Evolutionary conservation across 1,139 yeast genomes (phyloP).

Genomic region (Debaryomyces fabryi): DNA sequence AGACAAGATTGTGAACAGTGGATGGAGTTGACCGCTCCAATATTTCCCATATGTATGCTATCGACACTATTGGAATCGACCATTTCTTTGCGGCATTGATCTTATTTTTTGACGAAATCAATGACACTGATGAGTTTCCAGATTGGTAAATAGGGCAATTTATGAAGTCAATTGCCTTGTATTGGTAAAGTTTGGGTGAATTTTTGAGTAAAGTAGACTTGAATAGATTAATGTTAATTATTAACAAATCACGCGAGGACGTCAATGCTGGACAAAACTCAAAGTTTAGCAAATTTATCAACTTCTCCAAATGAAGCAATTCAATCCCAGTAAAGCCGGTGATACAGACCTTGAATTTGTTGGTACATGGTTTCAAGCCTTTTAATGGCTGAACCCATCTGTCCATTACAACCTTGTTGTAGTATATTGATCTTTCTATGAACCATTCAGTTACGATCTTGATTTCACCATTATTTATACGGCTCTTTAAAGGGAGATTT

Average conservation of each 20-base stretch:
- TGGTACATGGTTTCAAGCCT: slow-evolving; percentile 35
- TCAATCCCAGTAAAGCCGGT: slow-evolving; percentile 89
- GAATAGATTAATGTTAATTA: slow-evolving; percentile 62
- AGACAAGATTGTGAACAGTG: slow-evolving; percentile 15
- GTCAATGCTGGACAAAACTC: slow-evolving; percentile 54
- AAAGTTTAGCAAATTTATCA: slow-evolving; percentile 57
- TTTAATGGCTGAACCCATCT: slow-evolving; percentile 73
- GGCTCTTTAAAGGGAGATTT: slow-evolving; percentile 27
- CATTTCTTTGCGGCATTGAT: slow-evolving; percentile 59
- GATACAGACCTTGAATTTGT: slow-evolving; percentile 55
- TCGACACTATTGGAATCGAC: slow-evolving; percentile 58
- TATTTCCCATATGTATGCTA: slow-evolving; percentile 55
- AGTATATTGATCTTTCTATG: slow-evolving; percentile 74
- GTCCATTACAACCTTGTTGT: slow-evolving; percentile 56
- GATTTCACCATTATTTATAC: slow-evolving; percentile 25
- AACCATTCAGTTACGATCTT: slow-evolving; percentile 78
- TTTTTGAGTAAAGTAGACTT: slow-evolving; percentile 34
- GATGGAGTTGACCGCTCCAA: slow-evolving; percentile 23
- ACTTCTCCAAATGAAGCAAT: slow-evolving; percentile 68
- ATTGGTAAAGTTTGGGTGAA: slow-evolving; percentile 44
- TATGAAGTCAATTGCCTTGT: slow-evolving; percentile 35
- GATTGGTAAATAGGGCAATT: slow-evolving; percentile 39
- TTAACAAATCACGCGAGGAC: slow-evolving; percentile 59
- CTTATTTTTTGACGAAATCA: slow-evolving; percentile 53
- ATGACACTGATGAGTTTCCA: slow-evolving; percentile 34